Conservation (phyloP, 768 basidiomycete species). For the Boletus sp. region DNA sequence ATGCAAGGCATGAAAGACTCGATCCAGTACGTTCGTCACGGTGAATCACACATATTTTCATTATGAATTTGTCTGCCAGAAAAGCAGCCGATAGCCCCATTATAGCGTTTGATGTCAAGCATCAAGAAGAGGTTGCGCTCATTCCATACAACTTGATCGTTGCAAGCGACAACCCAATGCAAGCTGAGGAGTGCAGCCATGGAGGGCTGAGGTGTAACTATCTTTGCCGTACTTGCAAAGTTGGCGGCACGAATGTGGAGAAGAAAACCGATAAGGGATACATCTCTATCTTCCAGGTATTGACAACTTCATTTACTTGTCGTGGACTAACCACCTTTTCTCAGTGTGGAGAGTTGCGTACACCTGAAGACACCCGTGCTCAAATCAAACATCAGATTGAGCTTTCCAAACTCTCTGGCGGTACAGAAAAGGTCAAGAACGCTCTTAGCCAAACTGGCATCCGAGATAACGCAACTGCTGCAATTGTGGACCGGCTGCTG, state of each 20-base stretch:
- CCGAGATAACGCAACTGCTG: slow-evolving; percentile 30
- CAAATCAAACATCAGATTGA: slow-evolving; percentile 7
- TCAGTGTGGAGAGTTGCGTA: slow-evolving; percentile 6
- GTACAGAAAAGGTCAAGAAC: slow-evolving; percentile 8
- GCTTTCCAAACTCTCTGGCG: slow-evolving; percentile 3
- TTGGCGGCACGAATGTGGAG: slow-evolving; percentile 24
- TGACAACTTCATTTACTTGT: too few species aligned
- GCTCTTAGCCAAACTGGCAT: slow-evolving; percentile 37
- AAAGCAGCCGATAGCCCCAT: neutral
- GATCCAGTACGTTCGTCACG: neutral
- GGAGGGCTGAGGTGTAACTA: slow-evolving; percentile 32
- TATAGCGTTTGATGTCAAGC: neutral
- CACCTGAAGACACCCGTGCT: neutral
- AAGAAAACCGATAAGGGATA: slow-evolving; percentile 30
- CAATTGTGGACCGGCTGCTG: slow-evolving; percentile 30
- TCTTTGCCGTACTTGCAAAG: slow-evolving; percentile 34
- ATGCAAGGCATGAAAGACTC: neutral
- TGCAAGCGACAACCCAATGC: slow-evolving; percentile 37
- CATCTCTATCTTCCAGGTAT: slow-evolving; percentile 21
- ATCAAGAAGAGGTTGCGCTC: neutral
- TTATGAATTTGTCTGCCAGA: neutral
- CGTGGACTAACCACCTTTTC: neutral
- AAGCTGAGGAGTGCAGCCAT: slow-evolving; percentile 35
- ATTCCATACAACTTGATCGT: slow-evolving; percentile 18
- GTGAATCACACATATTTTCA: too few species aligned